These are phyloP conservation scores for Hanseniaspora lachancei DNA, from an alignment of 805 yeast species.

Conservation along the genomic window DNA sequence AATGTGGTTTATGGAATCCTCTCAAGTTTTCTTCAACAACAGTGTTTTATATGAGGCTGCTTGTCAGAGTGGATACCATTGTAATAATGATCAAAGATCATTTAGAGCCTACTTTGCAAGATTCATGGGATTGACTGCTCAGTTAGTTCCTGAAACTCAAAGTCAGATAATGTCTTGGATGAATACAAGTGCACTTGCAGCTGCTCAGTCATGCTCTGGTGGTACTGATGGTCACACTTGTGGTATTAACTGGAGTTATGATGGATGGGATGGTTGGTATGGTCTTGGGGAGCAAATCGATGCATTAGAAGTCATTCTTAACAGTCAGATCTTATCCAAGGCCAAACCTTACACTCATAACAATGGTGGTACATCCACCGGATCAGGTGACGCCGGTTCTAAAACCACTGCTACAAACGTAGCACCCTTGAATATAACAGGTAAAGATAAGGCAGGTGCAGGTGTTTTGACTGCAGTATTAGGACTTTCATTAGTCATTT, in stretches of 20 bases:
- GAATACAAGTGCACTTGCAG: conserved; percentile 46
- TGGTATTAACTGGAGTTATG: conserved; percentile 51
- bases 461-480: conserved; percentile 49
- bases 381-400: conserved; percentile 43
- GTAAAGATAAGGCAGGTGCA: conserved; percentile 54
- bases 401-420: conserved; percentile 28
- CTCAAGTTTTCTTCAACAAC: conserved; percentile 37
- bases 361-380: conserved; percentile 43
- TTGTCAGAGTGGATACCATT: conserved; percentile 39
- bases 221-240: conserved; percentile 67
- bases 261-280: conserved; percentile 48
- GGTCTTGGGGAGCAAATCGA: conserved; percentile 74
- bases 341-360: conserved; percentile 42
- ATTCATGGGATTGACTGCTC: conserved; percentile 45
- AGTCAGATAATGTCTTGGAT: conserved; percentile 33
- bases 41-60: conserved; percentile 48
- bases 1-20: conserved; percentile 33
- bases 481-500: conserved; percentile 34
- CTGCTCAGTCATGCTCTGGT: conserved; percentile 60
- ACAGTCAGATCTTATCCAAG: conserved; percentile 32
- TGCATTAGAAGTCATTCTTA: conserved; percentile 53
- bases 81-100: conserved; percentile 67
- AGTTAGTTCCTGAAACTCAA: conserved; percentile 38
- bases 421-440: conserved; percentile 32
- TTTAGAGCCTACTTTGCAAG: conserved; percentile 61